Evolutionary conservation across 2,329 filamentous ascomycete genomes (phyloP).

Genomic region (Polytolypa hystricis): DNA sequence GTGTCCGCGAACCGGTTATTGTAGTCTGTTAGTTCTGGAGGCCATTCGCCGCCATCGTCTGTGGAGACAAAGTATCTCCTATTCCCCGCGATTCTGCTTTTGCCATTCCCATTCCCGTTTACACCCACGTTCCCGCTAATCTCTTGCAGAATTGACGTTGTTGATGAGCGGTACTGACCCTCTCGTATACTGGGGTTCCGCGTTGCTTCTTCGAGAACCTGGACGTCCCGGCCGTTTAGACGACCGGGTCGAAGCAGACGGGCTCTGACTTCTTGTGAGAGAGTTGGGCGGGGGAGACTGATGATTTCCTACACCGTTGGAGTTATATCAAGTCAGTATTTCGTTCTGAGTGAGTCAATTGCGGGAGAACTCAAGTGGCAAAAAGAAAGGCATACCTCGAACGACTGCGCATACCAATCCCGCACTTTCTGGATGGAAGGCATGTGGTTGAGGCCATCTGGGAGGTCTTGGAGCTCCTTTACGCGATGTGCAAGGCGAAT

Average conservation of each 20-base stretch:
- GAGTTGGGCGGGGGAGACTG: constrained; percentile 62
- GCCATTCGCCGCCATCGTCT: constrained; percentile 82
- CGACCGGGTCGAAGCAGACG: constrained; percentile 51
- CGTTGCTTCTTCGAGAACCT: constrained; percentile 69
- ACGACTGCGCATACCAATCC: constrained; percentile 99
- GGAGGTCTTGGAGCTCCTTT: constrained; percentile 81
- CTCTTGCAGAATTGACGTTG: constrained; percentile 16
- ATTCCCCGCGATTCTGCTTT: constrained; percentile 40
- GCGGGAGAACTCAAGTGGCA: constrained; percentile 6
- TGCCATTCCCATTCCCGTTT: constrained; percentile 37
- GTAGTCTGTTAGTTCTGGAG: constrained; percentile 85
- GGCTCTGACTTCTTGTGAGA: constrained; percentile 65
- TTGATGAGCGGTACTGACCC: constrained; percentile 59
- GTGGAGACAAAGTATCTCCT: constrained; percentile 84
- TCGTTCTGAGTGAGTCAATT: constrained; percentile 16
- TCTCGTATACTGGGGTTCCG: constrained; percentile 80
- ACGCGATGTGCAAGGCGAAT: constrained; percentile 94
- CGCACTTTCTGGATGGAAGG: constrained; percentile 88
- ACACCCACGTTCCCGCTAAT: constrained; percentile 38
- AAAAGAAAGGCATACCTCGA: constrained; percentile 58
- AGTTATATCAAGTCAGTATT: constrained; percentile 2
- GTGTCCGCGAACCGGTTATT: constrained; percentile 84
- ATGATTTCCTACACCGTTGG: constrained; percentile 62
- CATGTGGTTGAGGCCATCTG: constrained; percentile 96
- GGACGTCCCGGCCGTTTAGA: constrained; percentile 46